Evolutionary conservation across 177 flowering plant genomes (phyloP), one percentile per base, ranked within the genome.

Genomic region (Vitis hybrid): DNA sequence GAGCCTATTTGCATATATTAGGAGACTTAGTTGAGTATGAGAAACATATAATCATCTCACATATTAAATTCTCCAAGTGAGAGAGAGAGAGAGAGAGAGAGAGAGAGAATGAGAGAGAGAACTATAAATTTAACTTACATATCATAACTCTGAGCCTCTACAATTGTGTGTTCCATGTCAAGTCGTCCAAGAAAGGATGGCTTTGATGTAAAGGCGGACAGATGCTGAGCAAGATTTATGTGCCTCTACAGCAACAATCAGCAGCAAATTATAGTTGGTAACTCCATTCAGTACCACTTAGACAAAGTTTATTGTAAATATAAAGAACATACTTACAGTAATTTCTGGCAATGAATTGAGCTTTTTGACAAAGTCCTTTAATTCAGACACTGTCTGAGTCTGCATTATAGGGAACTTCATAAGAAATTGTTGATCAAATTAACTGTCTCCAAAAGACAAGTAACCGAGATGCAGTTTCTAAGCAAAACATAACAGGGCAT

Each of bases 271-370:
- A 73, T 1, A 15, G 23, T 62, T 32, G 2, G 11, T 48, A 65
- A 26, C 59, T 18, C 21, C 2, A 19, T 51, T 50, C 12, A 18
- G 55, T 11, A 12, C 21, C 59, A 12, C 26, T 14, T n/a, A 18
- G 6, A 60, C 45, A 17, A 49, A 30, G 32, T 30, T 30, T 30
- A 30, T 30, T 30, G 32, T 13, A 62, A 52, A 51, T 49, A 13
- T 17, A 60, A 39, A 32, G 56, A 70, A 57, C 55, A n/a, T 19
- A 80, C 91, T 86, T 82, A 95, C 99, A 18, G 94, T 86, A 72
- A 95, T 93, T 82, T 95, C 99, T 69, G 98, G 99, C 78, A 95
- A 80, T 13, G 98, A 91, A 70, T 93, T 93, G 54, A 95, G 95
- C 83, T 91, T 95, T 78, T 84, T 93, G 60, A 93, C 99, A 70